Evolutionary conservation across 2,329 filamentous ascomycete species (phyloP).

Genomic region (Dendrostoma leiphaemia): DNA sequence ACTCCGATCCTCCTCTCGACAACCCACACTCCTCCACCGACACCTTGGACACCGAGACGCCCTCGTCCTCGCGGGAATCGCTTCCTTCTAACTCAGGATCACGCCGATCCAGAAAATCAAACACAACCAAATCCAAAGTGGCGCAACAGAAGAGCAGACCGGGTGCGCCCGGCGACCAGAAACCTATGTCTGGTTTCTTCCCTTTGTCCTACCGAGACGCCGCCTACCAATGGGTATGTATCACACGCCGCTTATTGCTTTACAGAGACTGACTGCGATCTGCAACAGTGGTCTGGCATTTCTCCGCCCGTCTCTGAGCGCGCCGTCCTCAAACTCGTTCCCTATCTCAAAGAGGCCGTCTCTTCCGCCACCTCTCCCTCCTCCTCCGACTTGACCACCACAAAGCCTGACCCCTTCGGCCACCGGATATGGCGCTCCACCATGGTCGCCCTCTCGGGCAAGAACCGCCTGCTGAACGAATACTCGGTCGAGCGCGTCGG

Average conservation of each 20-base stretch:
- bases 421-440: constrained; percentile 82
- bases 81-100: background rate
- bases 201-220: constrained; percentile 90
- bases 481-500: constrained; percentile 84
- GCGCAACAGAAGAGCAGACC: constrained; percentile 5
- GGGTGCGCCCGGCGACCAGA: constrained; percentile 8
- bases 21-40: constrained; percentile 2
- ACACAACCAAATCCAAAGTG: background rate
- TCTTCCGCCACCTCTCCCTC: constrained; percentile 41
- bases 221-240: constrained; percentile 81
- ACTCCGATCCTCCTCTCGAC: background rate
- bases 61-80: constrained; percentile 9
- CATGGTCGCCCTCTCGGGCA: constrained; percentile 80
- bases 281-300: constrained; percentile 83
- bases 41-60: constrained; percentile 1
- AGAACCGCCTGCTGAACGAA: constrained; percentile 86
- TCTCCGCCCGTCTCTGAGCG: constrained; percentile 83
- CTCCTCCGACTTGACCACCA: constrained; percentile 38
- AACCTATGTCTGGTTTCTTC: constrained; percentile 63
- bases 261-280: constrained; percentile 9
- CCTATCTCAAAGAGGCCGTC: constrained; percentile 75
- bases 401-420: constrained; percentile 73
- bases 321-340: constrained; percentile 81
- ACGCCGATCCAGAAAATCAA: constrained; percentile 9
- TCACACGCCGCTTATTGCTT: background rate